Percentiles rank a stretch among this genome's conserved stretches.
Conservation (phyloP, 2,329 filamentous ascomycete species). For the Fusarium acutatum region DNA sequence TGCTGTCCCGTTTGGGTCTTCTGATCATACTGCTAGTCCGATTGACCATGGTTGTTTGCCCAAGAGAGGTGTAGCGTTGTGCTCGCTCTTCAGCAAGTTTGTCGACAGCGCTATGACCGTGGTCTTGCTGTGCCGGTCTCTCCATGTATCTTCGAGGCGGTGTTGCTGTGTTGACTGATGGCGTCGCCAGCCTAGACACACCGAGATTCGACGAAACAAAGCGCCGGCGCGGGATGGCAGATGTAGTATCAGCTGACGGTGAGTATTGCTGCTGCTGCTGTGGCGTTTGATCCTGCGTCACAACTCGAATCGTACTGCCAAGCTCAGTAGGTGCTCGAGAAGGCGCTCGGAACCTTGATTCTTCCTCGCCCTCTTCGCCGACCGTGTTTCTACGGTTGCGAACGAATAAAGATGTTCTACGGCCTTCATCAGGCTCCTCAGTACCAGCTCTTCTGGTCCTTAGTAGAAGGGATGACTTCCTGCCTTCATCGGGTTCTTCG, state of each 20-base stretch:
- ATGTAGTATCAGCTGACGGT: slow-evolving; percentile 38
- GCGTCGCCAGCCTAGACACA: slow-evolving; percentile 54
- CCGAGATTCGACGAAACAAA: slow-evolving; percentile 59
- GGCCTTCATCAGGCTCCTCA: slow-evolving; percentile 59
- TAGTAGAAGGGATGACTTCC: slow-evolving; percentile 53
- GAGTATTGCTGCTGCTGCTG: background rate
- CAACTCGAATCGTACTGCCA: slow-evolving; percentile 50
- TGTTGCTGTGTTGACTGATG: slow-evolving; percentile 49
- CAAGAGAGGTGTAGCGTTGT: slow-evolving; percentile 55
- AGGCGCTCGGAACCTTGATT: slow-evolving; percentile 61
- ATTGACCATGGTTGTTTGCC: slow-evolving; percentile 52
- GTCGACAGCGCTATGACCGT: slow-evolving; percentile 42
- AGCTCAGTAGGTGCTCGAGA: slow-evolving; percentile 68
- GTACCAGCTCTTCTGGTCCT: slow-evolving; percentile 57
- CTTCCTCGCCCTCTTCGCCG: slow-evolving; percentile 58
- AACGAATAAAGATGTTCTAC: slow-evolving; percentile 53
- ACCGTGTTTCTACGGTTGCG: slow-evolving; percentile 57
- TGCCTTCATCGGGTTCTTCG: slow-evolving; percentile 59
- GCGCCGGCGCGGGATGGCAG: slow-evolving; percentile 61
- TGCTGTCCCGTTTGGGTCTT: slow-evolving; percentile 54
- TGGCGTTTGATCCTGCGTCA: slow-evolving; percentile 40
- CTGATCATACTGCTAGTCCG: slow-evolving; percentile 58
- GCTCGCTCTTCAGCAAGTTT: slow-evolving; percentile 38
- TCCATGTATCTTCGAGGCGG: slow-evolving; percentile 57
- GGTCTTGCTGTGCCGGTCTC: slow-evolving; percentile 46